Conservation (phyloP, 2,329 filamentous ascomycete genomes). For the Verticillium nonalfalfae region DNA sequence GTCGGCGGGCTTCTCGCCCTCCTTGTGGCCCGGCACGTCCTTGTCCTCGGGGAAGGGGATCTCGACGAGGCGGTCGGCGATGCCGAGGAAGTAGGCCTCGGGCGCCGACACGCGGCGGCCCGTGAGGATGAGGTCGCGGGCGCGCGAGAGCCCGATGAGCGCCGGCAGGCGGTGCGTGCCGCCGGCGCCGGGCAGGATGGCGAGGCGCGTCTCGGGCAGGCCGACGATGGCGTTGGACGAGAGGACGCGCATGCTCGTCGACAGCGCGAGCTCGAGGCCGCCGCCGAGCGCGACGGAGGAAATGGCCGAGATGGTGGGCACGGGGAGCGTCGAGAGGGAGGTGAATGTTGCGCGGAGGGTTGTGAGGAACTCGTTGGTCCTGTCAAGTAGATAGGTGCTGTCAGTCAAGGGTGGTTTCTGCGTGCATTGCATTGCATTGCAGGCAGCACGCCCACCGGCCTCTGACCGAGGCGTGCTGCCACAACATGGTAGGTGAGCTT, state of each 20-base stretch:
- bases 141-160: conserved; percentile 72
- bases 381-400: conserved; percentile 25
- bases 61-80: conserved; percentile 87
- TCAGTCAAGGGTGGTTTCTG: background rate
- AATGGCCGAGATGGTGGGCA: conserved; percentile 87
- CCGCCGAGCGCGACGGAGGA: conserved; percentile 84
- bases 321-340: conserved; percentile 65
- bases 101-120: conserved; percentile 76
- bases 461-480: background rate
- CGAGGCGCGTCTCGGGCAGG: conserved; percentile 85
- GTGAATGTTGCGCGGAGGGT: conserved; percentile 72
- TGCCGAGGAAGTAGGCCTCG: conserved; percentile 86
- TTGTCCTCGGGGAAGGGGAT: conserved; percentile 52
- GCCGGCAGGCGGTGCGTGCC: conserved; percentile 83
- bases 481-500: conserved; percentile 21
- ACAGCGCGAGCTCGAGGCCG: conserved; percentile 86
- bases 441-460: no score
- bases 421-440: no score
- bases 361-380: conserved; percentile 72
- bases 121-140: conserved; percentile 86
- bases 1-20: conserved; percentile 25
- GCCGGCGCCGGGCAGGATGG: conserved; percentile 90
- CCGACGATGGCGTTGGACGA: conserved; percentile 71
- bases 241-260: conserved; percentile 84
- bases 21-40: conserved; percentile 27